These are phyloP conservation scores for Centaurea solstitialis DNA, from an alignment of 129 eudicot species.

Conservation along the genomic window DNA sequence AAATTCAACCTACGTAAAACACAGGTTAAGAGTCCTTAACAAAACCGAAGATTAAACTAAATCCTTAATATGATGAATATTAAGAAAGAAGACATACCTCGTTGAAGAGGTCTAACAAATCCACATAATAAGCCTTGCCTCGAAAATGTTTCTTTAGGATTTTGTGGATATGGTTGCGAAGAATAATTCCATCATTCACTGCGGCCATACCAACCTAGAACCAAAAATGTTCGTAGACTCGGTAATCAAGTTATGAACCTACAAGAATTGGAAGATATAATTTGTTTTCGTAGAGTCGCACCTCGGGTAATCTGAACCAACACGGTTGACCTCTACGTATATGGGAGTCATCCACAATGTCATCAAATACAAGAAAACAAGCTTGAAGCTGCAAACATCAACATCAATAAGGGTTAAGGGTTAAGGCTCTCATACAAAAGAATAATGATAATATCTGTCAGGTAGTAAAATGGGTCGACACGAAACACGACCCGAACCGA, in stretches of 20 bases:
- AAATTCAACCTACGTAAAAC: conserved; percentile 52
- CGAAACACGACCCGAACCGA: too few species aligned
- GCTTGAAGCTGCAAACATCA: conserved; percentile 61
- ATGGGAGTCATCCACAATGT: conserved; percentile 62
- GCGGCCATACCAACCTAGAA: conserved; percentile 72
- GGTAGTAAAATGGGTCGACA: too few species aligned
- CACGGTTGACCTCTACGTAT: conserved; percentile 81
- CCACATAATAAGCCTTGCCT: conserved; percentile 55
- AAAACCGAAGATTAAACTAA: not conserved
- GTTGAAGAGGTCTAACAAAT: conserved; percentile 64
- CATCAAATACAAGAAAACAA: conserved; percentile 70
- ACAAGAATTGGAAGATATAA: not conserved
- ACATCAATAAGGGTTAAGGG: not conserved
- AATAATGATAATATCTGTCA: not conserved
- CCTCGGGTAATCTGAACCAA: conserved; percentile 76
- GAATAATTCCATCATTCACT: conserved; percentile 65
- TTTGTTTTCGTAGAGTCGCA: not conserved
- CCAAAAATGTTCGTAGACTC: not conserved
- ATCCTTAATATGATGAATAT: not conserved
- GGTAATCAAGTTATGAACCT: not conserved
- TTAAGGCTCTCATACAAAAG: too few species aligned
- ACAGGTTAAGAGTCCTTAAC: not conserved
- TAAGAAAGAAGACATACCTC: conserved; percentile 45
- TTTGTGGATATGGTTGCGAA: conserved; percentile 70
- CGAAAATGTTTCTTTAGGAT: conserved; percentile 59